Conservation (phyloP, 1,284 basidiomycete species). For the Phylloboletellus chloephorus region DNA sequence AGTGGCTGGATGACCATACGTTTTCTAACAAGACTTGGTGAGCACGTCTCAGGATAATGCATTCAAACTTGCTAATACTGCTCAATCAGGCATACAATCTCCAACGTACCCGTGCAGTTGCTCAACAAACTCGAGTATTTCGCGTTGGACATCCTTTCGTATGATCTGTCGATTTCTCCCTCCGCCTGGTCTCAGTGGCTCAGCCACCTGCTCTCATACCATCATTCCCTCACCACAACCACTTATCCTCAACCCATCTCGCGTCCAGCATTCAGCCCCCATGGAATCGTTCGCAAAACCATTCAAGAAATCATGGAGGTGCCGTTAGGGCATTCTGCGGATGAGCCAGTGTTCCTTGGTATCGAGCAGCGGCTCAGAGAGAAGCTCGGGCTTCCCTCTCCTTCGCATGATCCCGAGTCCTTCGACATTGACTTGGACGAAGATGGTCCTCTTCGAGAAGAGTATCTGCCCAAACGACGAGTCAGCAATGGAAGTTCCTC, state of each 20-base stretch:
- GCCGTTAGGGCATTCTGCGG: conserved; percentile 33
- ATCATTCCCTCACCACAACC: conserved; percentile 53
- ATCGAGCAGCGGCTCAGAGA: conserved; percentile 57
- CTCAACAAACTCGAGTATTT: conserved; percentile 68
- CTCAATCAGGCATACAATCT: conserved; percentile 64
- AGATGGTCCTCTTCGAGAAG: conserved; percentile 72
- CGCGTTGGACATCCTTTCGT: conserved; percentile 60
- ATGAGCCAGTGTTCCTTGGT: conserved; percentile 65
- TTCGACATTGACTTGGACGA: conserved; percentile 74
- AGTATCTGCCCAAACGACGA: conserved; percentile 69
- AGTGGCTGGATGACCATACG: conserved; percentile 90
- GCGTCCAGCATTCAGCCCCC: conserved; percentile 64
- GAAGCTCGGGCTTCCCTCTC: conserved; percentile 40
- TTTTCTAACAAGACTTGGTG: conserved; percentile 92
- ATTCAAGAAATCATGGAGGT: conserved; percentile 62
- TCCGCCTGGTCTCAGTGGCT: conserved; percentile 68
- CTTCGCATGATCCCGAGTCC: conserved; percentile 38
- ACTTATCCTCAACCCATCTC: conserved; percentile 69
- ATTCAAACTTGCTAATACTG: conserved; percentile 5
- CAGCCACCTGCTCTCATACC: conserved; percentile 54
- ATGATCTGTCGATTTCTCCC: conserved; percentile 62
- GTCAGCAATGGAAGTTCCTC: conserved; percentile 23
- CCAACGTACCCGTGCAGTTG: conserved; percentile 60
- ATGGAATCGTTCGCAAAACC: conserved; percentile 59
- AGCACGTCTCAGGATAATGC: conserved; percentile 23